Evolutionary conservation across 768 basidiomycete species (phyloP).

Genomic region (Gelatoporia subvermispora): DNA sequence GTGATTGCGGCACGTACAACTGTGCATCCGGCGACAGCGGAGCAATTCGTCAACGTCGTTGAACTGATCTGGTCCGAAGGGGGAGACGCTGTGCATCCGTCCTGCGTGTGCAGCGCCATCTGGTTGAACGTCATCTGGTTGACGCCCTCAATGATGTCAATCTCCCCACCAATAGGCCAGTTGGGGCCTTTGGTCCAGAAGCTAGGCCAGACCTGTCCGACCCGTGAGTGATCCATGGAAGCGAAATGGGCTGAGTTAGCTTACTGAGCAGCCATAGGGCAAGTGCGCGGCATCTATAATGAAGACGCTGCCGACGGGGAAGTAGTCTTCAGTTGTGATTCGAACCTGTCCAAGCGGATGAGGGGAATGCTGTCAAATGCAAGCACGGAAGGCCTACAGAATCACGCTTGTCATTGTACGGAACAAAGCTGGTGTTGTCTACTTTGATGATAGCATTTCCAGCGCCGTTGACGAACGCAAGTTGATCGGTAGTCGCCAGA

Average conservation of each 20-base stretch:
- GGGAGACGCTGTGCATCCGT: conserved; percentile 30
- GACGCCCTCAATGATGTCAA: conserved; percentile 45
- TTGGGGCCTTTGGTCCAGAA: conserved; percentile 34
- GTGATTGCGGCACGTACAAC: background rate
- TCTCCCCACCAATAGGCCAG: conserved; percentile 32
- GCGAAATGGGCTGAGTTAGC: conserved; percentile 5
- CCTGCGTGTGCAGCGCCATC: conserved; percentile 47
- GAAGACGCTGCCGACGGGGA: conserved; percentile 38
- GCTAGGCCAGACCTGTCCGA: conserved; percentile 20
- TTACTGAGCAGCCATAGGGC: conserved; percentile 54
- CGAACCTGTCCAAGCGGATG: conserved; percentile 30
- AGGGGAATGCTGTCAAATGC: background rate
- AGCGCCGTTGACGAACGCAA: conserved; percentile 56
- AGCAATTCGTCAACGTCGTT: conserved; percentile 25
- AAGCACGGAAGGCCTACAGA: conserved; percentile 36
- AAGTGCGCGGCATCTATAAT: conserved; percentile 41
- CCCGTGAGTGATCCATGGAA: too few species aligned
- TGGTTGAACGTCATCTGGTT: conserved; percentile 50
- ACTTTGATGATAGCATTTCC: conserved; percentile 71
- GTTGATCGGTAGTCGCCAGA: conserved; percentile 39
- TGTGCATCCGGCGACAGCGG: conserved; percentile 17
- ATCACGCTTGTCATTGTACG: conserved; percentile 50
- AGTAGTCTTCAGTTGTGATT: conserved; percentile 37
- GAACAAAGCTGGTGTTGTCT: conserved; percentile 60
- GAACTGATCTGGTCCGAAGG: conserved; percentile 28